A percentile compares a stretch with the other conserved stretches of the same genome.
Evolutionary conservation across 75 land plant genomes (phyloP).

Genomic region (Ceratopteris richardii): DNA sequence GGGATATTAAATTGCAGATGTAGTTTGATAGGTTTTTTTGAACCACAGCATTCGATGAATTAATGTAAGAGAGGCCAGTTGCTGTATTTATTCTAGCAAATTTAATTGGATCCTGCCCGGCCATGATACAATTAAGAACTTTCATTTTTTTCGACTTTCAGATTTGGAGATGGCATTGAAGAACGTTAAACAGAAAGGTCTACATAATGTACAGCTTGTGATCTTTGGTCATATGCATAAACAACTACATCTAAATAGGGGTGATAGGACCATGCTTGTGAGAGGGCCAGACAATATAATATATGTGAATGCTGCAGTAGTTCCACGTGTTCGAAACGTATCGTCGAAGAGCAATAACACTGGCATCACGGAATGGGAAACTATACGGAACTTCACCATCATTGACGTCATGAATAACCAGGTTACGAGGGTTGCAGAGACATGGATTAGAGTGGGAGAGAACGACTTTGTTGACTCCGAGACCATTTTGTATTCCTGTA

Average conservation of each 20-base stretch:
- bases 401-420: conserved; percentile 39
- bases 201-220: conserved; percentile 52
- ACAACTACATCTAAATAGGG: conserved; percentile 33
- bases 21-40: too few species aligned
- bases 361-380: conserved; percentile 15
- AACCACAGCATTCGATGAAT: too few species aligned
- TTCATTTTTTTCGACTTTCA: conserved; percentile 9
- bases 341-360: conserved; percentile 9
- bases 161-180: conserved; percentile 76
- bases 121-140: too few species aligned
- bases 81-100: too few species aligned
- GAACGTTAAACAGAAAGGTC: conserved; percentile 36
- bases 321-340: conserved; percentile 53
- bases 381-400: conserved; percentile 45
- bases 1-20: too few species aligned
- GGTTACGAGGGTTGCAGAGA: conserved; percentile 41
- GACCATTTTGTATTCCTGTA: not conserved
- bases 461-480: conserved; percentile 3
- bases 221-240: conserved; percentile 99
- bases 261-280: conserved; percentile 68
- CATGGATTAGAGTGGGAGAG: conserved; percentile 51
- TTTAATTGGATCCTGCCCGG: too few species aligned
- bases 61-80: too few species aligned
- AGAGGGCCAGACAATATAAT: conserved; percentile 38
- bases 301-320: conserved; percentile 90